A percentile compares a stretch with the other conserved stretches of the same genome.
These are phyloP conservation scores for Symmetrospora coprosmae DNA, from an alignment of 768 basidiomycete species.

Conservation along the genomic window DNA sequence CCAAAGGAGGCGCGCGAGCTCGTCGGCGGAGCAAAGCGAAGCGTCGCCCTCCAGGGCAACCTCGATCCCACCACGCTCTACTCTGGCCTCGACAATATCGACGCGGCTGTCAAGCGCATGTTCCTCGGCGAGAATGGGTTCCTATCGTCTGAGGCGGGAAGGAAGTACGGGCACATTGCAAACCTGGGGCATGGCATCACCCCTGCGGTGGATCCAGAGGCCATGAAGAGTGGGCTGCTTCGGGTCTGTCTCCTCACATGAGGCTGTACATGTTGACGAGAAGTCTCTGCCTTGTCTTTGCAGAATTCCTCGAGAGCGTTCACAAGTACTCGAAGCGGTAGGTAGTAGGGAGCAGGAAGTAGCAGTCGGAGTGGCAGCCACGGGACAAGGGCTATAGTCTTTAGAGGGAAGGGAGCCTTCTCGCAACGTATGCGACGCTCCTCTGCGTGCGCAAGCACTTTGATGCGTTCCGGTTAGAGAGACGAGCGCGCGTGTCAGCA, in stretches of 20 bases:
- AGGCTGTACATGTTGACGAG: slow-evolving; percentile 30
- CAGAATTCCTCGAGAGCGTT: slow-evolving; percentile 17
- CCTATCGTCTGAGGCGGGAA: slow-evolving; percentile 43
- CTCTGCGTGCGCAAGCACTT: too few species aligned
- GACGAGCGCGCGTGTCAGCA: too few species aligned
- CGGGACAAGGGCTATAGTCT: too few species aligned
- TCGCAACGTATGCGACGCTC: too few species aligned
- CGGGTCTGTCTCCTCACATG: slow-evolving; percentile 61
- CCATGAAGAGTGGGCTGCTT: slow-evolving; percentile 50
- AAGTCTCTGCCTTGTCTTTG: not conserved
- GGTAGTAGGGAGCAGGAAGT: too few species aligned
- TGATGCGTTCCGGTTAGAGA: too few species aligned
- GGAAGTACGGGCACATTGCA: slow-evolving; percentile 70
- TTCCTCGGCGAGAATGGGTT: slow-evolving; percentile 49
- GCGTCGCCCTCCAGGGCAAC: slow-evolving; percentile 80
- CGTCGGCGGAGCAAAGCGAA: slow-evolving; percentile 45
- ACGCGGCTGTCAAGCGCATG: slow-evolving; percentile 68
- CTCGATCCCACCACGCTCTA: slow-evolving; percentile 77
- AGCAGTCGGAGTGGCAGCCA: too few species aligned
- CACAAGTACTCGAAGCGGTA: slow-evolving; percentile 23
- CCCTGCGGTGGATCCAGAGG: slow-evolving; percentile 85
- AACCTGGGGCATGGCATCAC: slow-evolving; percentile 97
- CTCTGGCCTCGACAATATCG: slow-evolving; percentile 73
- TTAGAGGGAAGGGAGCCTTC: too few species aligned
- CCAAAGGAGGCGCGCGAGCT: slow-evolving; percentile 54